Conservation (phyloP, 768 basidiomycete species). For the Exsudoporus frostii region DNA sequence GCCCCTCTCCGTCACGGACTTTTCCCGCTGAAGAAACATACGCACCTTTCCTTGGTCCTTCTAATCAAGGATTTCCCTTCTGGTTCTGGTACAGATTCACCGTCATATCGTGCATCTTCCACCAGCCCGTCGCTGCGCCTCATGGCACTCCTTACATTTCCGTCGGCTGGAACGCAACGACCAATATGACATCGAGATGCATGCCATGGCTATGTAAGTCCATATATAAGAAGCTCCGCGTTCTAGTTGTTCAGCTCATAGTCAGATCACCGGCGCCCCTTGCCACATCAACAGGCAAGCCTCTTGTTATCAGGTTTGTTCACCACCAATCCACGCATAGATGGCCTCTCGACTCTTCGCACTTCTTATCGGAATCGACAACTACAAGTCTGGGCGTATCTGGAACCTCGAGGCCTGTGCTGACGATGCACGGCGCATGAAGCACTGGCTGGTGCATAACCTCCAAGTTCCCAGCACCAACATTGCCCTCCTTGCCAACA, state of each 20-base stretch:
- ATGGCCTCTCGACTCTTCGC: constrained; percentile 56
- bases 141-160: constrained; percentile 19
- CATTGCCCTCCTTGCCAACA: constrained; percentile 54
- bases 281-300: constrained; percentile 9
- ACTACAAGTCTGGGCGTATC: constrained; percentile 59
- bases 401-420: constrained; percentile 68
- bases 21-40: neutral
- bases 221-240: constrained; percentile 16
- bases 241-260: neutral
- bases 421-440: constrained; percentile 59
- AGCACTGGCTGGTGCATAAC: constrained; percentile 53
- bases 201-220: constrained; percentile 10
- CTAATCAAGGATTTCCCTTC: neutral
- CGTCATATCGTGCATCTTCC: constrained; percentile 1
- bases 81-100: constrained; percentile 7
- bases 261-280: constrained; percentile 8
- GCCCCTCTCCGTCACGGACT: neutral
- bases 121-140: constrained; percentile 6
- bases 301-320: neutral
- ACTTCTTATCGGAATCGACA: constrained; percentile 66
- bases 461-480: constrained; percentile 58
- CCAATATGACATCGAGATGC: constrained; percentile 4
- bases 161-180: constrained; percentile 9
- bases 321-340: constrained; percentile 16
- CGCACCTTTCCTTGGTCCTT: neutral